Evolutionary conservation across 495 filamentous ascomycete species (phyloP).

Genomic region (Astrothelium subdiscretum): DNA sequence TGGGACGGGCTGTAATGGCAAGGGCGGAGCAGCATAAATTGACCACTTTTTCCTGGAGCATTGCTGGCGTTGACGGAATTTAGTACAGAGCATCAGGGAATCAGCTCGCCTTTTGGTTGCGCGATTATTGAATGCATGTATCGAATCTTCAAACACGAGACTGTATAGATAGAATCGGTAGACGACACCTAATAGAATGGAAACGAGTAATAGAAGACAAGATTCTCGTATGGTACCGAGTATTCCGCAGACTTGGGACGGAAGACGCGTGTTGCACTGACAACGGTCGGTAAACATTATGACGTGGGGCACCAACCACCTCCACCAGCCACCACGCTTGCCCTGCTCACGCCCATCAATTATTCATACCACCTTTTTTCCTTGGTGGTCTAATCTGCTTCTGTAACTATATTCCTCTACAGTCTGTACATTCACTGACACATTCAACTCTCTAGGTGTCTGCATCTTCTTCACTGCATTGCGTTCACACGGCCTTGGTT

Average conservation of each 20-base stretch:
- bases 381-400: neutral
- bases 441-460: neutral
- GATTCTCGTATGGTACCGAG: neutral
- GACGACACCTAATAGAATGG: too few relatives aligned
- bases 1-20: neutral
- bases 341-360: neutral
- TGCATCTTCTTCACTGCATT: neutral
- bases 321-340: neutral
- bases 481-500: neutral
- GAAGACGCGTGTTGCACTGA: neutral
- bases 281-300: conserved; percentile 1
- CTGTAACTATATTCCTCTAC: neutral
- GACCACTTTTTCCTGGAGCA: neutral
- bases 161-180: too few relatives aligned
- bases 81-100: neutral
- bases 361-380: neutral
- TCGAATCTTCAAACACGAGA: too few relatives aligned
- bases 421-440: neutral
- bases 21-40: neutral
- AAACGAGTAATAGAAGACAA: neutral
- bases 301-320: conserved; percentile 1
- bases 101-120: too few relatives aligned
- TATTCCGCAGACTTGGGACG: too few relatives aligned
- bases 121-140: too few relatives aligned
- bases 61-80: neutral